Evolutionary conservation across 1,284 basidiomycete species (phyloP), one percentile per base, ranked within the genome.

Genomic region (Gomphus bonarii): DNA sequence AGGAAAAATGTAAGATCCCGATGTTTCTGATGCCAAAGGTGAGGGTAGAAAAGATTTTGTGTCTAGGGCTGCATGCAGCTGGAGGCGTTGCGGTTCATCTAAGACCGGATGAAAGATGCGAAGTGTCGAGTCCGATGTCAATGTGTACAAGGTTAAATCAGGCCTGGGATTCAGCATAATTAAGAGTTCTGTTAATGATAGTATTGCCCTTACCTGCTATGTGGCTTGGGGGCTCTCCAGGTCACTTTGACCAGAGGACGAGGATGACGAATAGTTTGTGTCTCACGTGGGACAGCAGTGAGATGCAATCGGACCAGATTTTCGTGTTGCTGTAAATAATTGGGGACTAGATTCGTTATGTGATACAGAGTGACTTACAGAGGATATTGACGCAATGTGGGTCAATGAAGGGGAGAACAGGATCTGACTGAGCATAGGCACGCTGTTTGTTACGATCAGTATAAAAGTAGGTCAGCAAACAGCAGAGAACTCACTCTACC

Each of bases 101-200:
- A 97, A 72, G 18, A 97, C 88, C 3, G 92, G 88, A 28, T 89
- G 74, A 69, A 92, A 95, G 65, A 97, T 81, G 25, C 92, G 84
- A 33, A 95, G 69, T 2, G 81, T 81, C 3, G 85, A 80, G 65
- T 91, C 85, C 16, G 76, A 74, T 18, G 90, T 91, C 51, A 85
- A 74, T 28, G 88, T 91, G 66, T 85, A 89, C 1, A 93, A 72
- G 53, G 87, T 81, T 1, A 85, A 73, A 64, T 89, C 88, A 62
- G 87, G 84, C 43, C 88, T 90, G 62, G 2, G 49, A 51, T 12
- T 9, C 22, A 43, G 28, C 47, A 28, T 22, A 30, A 36, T 31
- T 33, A 4, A 22, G 28, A 18, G 5, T n/a, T 3, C 11, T 20
- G 20, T 51, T 12, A 1, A 4, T 36, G 8, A 55, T n/a, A 31